Evolutionary conservation across 163 green algal genomes (phyloP), one percentile per base, ranked within the genome.

Genomic region (Chlamydomonas reinhardtii): DNA sequence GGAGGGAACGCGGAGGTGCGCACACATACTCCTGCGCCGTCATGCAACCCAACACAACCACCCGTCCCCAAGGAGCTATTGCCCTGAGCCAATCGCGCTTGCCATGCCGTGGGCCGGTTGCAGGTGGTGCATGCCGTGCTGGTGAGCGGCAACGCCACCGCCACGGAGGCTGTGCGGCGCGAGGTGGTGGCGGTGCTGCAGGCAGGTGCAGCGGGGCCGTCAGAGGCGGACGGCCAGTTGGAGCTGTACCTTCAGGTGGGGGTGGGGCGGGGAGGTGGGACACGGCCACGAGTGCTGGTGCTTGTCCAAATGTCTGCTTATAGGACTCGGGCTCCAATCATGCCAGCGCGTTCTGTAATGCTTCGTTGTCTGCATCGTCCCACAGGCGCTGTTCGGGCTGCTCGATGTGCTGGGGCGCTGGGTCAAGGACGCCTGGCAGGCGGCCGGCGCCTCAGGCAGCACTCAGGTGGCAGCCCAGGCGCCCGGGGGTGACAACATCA

Each of bases 401-500:
- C 83, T 98, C 48, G 96, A 98, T 82, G 89, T 92, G 54, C 90
- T 98, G 59, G 83, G 91, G 25, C 89, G 85, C 17, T 97, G 94
- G 94, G 88, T 93, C 0, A 91, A 91, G 64, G 91, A 94, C 52
- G 85, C 76, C 64, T 87, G 68, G 78, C 59, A 73, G n/a, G 76
- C 43, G 35, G 76, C 68, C 29, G 73, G 74, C 25, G 62, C 77
- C 12, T 70, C 73, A 11, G 86, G 70, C 39, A 14, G n/a, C 62
- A 48, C 85, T 48, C 72, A 62, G 4, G 37, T 48, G 52, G 82
- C 59, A 37, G 56, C 52, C 20, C 61, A 29, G 65, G 29, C 29
- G 29, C 29, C 65, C 81, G 72, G 54, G 71, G 71, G 27, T 15
- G 54, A 29, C 69, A 54, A 16, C 24, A 27, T 32, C 34, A 64